Conservation (phyloP, 345 rosid genomes). For the Syzygium oleosum region DNA sequence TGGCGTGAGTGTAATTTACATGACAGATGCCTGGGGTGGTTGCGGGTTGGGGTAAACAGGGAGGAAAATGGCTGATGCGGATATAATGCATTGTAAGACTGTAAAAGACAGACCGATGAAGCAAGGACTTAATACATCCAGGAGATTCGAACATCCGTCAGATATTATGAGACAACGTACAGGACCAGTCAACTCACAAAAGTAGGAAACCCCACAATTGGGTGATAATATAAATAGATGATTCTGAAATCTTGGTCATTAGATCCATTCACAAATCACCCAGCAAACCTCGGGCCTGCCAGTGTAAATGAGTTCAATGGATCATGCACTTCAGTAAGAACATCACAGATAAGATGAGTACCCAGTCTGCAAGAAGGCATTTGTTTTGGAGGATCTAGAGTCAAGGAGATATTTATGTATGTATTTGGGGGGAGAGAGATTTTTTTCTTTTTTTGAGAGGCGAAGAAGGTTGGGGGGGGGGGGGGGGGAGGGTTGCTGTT, state of each 20-base stretch:
- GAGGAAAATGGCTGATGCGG: neutral
- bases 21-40: neutral
- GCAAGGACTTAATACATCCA: neutral
- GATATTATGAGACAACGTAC: neutral
- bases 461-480: too few relatives aligned
- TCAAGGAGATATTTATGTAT: too few relatives aligned
- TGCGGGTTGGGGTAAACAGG: neutral
- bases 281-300: too few relatives aligned
- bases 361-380: too few relatives aligned
- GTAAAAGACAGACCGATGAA: neutral
- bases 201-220: neutral
- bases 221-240: neutral
- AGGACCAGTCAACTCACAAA: neutral
- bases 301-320: too few relatives aligned
- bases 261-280: neutral
- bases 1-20: neutral
- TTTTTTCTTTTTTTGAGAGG: too few relatives aligned
- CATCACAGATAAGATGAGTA: too few relatives aligned
- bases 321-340: neutral
- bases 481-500: too few relatives aligned
- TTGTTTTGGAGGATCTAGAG: too few relatives aligned
- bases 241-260: neutral
- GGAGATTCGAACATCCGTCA: neutral
- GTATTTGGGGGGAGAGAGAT: too few relatives aligned
- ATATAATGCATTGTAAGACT: neutral